Evolutionary conservation across 495 filamentous ascomycete genomes (phyloP).

Genomic region (Evernia prunastri): DNA sequence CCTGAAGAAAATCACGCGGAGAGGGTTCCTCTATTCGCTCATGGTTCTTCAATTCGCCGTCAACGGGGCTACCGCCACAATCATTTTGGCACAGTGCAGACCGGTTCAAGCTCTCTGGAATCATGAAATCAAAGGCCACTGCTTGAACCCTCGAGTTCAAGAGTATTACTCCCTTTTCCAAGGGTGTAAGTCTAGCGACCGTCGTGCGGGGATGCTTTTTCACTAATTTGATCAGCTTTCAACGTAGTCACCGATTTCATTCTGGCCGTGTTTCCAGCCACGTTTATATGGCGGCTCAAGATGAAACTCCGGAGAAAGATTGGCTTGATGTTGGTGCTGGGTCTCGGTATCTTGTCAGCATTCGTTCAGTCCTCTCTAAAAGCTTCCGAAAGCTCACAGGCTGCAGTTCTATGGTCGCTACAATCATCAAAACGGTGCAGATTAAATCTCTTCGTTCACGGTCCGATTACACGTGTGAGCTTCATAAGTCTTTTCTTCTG

Average conservation of each 20-base stretch:
- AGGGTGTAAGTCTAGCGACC: background rate
- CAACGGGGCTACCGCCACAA: background rate
- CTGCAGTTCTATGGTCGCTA: conserved; percentile 5
- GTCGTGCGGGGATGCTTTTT: background rate
- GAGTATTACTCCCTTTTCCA: background rate
- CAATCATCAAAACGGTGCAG: background rate
- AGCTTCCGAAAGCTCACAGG: background rate
- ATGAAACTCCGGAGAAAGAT: background rate
- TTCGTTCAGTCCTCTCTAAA: background rate
- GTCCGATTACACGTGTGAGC: background rate
- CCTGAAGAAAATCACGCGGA: background rate
- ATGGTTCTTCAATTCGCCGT: background rate
- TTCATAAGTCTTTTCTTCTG: background rate
- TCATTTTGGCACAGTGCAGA: background rate
- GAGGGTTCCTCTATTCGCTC: background rate
- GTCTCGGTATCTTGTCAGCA: conserved; percentile 5
- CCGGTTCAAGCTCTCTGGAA: background rate
- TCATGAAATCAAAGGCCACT: background rate
- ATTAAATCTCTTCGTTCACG: background rate
- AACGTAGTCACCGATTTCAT: background rate
- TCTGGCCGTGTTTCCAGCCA: conserved; percentile 4
- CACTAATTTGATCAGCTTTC: background rate
- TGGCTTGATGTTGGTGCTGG: background rate
- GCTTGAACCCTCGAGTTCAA: background rate
- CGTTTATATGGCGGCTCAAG: conserved; percentile 1